Conservation (phyloP, 2,329 filamentous ascomycete genomes). For the Stachybotrys chlorohalonatus region DNA sequence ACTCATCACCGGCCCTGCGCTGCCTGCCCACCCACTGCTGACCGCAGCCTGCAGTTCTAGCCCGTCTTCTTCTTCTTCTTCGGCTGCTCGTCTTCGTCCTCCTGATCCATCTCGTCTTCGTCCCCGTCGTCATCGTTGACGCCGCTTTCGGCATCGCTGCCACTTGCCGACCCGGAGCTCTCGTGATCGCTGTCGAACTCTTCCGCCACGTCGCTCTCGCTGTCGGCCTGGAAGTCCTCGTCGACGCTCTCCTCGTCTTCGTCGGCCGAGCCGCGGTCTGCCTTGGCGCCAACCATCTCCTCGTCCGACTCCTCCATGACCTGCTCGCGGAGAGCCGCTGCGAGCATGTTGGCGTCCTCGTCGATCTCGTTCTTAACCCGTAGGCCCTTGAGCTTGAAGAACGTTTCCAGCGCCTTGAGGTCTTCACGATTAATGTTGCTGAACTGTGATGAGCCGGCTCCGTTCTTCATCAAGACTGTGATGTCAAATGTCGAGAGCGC, state of each 20-base stretch:
- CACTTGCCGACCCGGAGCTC: constrained; percentile 66
- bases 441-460: constrained; percentile 86
- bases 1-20: neutral
- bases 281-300: constrained; percentile 59
- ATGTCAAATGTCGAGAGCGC: constrained; percentile 96
- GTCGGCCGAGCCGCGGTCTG: constrained; percentile 83
- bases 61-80: constrained; percentile 41
- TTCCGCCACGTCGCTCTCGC: constrained; percentile 91
- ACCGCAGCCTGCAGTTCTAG: constrained; percentile 5
- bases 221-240: constrained; percentile 89
- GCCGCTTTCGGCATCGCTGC: constrained; percentile 42
- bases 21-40: neutral
- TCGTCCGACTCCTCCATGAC: constrained; percentile 80
- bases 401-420: constrained; percentile 89
- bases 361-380: constrained; percentile 98
- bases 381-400: constrained; percentile 93
- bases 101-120: constrained; percentile 31
- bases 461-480: constrained; percentile 80
- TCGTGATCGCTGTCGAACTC: constrained; percentile 91
- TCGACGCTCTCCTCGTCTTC: constrained; percentile 94
- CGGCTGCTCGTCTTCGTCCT: constrained; percentile 32
- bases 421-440: constrained; percentile 99
- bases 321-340: constrained; percentile 74
- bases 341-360: constrained; percentile 75
- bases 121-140: constrained; percentile 36